Evolutionary conservation across 768 basidiomycete species (phyloP), one percentile per base, ranked within the genome.

Genomic region (Phanerodontia chrysosporium): DNA sequence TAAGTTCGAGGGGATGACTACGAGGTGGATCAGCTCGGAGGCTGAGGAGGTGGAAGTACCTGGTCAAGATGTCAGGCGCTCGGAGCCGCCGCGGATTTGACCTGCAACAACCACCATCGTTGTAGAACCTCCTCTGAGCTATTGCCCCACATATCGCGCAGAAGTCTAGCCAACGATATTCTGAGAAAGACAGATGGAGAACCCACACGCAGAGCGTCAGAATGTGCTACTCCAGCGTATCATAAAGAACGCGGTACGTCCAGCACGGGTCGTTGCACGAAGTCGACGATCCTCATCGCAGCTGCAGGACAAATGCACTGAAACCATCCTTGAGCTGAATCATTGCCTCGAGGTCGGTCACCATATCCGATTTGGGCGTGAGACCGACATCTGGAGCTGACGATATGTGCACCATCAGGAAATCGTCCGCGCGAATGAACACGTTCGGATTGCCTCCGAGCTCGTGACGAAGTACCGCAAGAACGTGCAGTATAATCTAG

Each of bases 181-280:
- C n/a, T n/a, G n/a, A n/a, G n/a, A n/a, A n/a, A n/a, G n/a, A n/a
- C n/a, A n/a, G n/a, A 96, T 97, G 95, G 93, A 97, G 74, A 96
- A 96, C 71, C 95, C 95, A 22, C 94, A 98, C 65, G 91, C 92
- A 52, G 93, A 95, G 73, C 81, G 90, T 45, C 95, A 98, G 70
- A 92, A 91, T 30, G 86, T 95, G 48, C 81, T 96, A 21, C 80
- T 97, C 2, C 92, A 96, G 65, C 83, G 95, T 27, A 95, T 98
- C 66, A 76, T 93, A 25, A 95, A 95, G 75, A 96, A 92, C 64
- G 84, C 90, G 6, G 94, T 94, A 62, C n/a, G 18, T 45, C 25
- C 14, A 14, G 30, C 49, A 27, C n/a, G 27, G 32, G 32, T 14
- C 32, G 32, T 14, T 35, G 14, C 32, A 7, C 14, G 32, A 24